These are phyloP conservation scores for Ophiostoma angusticollis DNA, from an alignment of 2,329 filamentous ascomycete genomes.

Conservation along the genomic window DNA sequence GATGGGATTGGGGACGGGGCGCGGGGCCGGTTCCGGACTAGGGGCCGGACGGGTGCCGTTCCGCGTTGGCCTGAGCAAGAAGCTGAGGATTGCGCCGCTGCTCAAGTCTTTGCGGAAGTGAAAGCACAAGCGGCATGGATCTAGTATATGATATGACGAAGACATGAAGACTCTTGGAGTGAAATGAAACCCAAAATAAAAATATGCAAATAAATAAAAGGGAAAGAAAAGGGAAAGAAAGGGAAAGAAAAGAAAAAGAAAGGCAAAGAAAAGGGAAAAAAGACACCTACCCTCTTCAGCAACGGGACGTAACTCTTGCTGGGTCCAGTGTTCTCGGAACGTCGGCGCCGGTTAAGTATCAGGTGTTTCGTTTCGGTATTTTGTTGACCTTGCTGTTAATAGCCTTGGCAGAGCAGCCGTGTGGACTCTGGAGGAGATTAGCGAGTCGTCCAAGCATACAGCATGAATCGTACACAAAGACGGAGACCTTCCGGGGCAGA, in stretches of 20 bases:
- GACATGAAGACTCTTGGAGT: too few species aligned
- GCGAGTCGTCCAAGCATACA: too few species aligned
- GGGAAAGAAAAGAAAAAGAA: background rate
- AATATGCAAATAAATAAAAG: background rate
- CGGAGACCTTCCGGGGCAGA: too few species aligned
- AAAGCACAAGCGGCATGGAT: background rate
- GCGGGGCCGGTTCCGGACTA: background rate
- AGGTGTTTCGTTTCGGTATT: background rate
- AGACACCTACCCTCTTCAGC: background rate
- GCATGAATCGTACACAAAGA: too few species aligned
- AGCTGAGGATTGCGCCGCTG: constrained; percentile 36
- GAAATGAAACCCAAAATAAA: background rate
- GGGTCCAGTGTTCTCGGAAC: constrained; percentile 4
- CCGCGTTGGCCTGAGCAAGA: constrained; percentile 39
- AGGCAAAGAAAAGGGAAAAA: background rate
- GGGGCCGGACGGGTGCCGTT: constrained; percentile 27
- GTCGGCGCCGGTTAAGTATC: constrained; percentile 4
- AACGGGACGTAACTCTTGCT: too few species aligned
- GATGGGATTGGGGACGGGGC: background rate
- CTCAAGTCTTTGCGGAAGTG: constrained; percentile 35
- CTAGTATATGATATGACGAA: too few species aligned
- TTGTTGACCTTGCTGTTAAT: background rate
- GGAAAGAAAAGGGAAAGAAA: background rate
- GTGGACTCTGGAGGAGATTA: too few species aligned
- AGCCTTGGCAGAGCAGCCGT: too few species aligned